Conservation (phyloP, 768 basidiomycete species). For the Zangia roseola region DNA sequence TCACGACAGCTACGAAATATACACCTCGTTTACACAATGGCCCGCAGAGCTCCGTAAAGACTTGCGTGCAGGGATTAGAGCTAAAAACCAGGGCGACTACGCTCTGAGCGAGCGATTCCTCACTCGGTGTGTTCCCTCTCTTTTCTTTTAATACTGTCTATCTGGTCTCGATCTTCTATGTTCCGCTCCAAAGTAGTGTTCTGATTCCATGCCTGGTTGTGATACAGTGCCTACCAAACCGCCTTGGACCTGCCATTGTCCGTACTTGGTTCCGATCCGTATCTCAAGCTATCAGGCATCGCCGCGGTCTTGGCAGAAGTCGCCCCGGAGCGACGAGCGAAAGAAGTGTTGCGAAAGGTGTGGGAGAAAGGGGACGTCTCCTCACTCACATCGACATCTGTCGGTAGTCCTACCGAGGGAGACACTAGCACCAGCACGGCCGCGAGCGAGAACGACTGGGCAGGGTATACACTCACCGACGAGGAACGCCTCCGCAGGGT, state of each 20-base stretch:
- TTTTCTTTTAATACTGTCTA: too few relatives aligned
- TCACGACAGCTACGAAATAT: constrained; percentile 50
- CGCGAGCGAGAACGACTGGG: constrained; percentile 14
- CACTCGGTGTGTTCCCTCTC: constrained; percentile 41
- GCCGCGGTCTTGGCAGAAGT: constrained; percentile 60
- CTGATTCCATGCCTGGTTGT: neutral
- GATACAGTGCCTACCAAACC: constrained; percentile 53
- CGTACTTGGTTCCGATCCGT: constrained; percentile 42
- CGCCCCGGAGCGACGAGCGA: constrained; percentile 29
- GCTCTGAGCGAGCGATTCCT: constrained; percentile 52
- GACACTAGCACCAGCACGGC: neutral
- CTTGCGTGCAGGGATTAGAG: constrained; percentile 62
- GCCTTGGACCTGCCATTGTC: constrained; percentile 44
- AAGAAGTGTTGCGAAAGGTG: constrained; percentile 20
- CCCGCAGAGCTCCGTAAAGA: constrained; percentile 61
- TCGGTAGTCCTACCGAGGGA: neutral
- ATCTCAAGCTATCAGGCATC: constrained; percentile 68
- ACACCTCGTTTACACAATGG: constrained; percentile 61
- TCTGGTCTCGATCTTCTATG: neutral
- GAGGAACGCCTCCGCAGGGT: constrained; percentile 44
- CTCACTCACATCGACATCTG: too few relatives aligned
- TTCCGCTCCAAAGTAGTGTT: neutral
- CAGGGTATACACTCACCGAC: constrained; percentile 26
- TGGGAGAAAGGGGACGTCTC: constrained; percentile 19
- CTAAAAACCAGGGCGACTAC: constrained; percentile 57